Evolutionary conservation across 495 filamentous ascomycete genomes (phyloP), one percentile per base, ranked within the genome.

Genomic region (Lepraria neglecta): DNA sequence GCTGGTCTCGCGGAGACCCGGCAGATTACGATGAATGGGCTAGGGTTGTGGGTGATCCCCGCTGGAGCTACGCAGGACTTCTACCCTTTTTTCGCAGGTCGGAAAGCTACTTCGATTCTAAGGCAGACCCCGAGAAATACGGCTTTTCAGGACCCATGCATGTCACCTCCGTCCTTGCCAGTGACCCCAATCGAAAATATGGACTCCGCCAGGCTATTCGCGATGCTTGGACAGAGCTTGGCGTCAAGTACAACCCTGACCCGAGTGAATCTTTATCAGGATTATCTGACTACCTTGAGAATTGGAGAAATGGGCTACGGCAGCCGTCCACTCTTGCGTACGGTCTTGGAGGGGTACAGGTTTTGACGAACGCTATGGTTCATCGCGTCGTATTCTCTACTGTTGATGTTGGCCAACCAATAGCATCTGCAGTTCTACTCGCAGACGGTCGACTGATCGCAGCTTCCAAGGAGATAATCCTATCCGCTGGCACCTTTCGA

Each of bases 401-500:
- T 24, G 10, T 28, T 43, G 38, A 35, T 21, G n/a, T 59, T 43
- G 65, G 47, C 3, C 63, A 50, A 17, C 68, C 63, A 43, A 61
- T 59, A 5, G 74, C 68, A 3, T 67, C 58, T 0, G 70, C 68
- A 4, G 71, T 74, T 6, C 59, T 67, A 42, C 53, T 73, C 21
- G 63, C 43, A 2, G 63, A 69, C 50, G 74, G 70, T 27, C 54
- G 59, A 24, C 51, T 42, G 10, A 50, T 76, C 43, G 66, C 53
- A 46, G 77, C 73, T 11, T 66, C 31, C 46, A 71, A 72, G 10
- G 78, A 81, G 58, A 73, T 81, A 11, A 75, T 81, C 43, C 59
- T 81, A 1, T 75, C 72, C 9, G 65, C 71, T 35, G 79, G 78
- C 30, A 69, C 76, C 17, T 74, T 78, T 42, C 73, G 77, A 50